Percentiles rank a stretch among this genome's conserved stretches.
These are phyloP conservation scores for Staphylotrichum tortipilum DNA, from an alignment of 495 filamentous ascomycete species.

Conservation along the genomic window DNA sequence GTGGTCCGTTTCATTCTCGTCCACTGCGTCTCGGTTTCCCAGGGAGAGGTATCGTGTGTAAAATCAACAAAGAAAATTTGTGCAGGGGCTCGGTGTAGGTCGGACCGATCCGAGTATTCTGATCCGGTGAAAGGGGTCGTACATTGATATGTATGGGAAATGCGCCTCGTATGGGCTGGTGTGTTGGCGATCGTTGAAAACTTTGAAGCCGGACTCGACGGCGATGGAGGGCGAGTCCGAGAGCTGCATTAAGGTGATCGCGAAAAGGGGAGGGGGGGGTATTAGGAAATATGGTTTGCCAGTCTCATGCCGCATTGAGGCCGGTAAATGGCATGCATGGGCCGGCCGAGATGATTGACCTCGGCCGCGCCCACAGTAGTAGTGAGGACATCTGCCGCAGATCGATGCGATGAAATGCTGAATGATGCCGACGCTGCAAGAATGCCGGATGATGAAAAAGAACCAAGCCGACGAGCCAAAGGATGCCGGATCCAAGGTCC, in stretches of 20 bases:
- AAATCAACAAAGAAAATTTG: constrained; percentile 14
- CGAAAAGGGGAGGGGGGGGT: too few relatives aligned
- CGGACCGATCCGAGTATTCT: constrained; percentile 14
- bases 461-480: constrained; percentile 14
- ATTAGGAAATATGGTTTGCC: constrained; percentile 10
- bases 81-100: constrained; percentile 11
- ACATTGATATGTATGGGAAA: constrained; percentile 4
- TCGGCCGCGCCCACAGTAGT: neutral
- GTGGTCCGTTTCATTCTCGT: constrained; percentile 4
- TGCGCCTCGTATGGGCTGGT: constrained; percentile 9
- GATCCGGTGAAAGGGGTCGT: constrained; percentile 9
- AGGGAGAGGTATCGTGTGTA: constrained; percentile 4
- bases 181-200: constrained; percentile 7
- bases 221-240: neutral
- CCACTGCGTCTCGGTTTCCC: constrained; percentile 3
- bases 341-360: neutral
- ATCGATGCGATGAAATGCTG: constrained; percentile 9
- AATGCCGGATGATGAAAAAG: constrained; percentile 12
- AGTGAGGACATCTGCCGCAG: constrained; percentile 5
- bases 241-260: constrained; percentile 9
- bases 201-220: neutral
- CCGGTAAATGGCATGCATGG: constrained; percentile 5
- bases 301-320: constrained; percentile 4
- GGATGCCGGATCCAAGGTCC: constrained; percentile 24
- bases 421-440: constrained; percentile 10